Base-by-base conservation (phyloP, 768 basidiomycete species). In the Pleurotus tuoliensis region DNA sequence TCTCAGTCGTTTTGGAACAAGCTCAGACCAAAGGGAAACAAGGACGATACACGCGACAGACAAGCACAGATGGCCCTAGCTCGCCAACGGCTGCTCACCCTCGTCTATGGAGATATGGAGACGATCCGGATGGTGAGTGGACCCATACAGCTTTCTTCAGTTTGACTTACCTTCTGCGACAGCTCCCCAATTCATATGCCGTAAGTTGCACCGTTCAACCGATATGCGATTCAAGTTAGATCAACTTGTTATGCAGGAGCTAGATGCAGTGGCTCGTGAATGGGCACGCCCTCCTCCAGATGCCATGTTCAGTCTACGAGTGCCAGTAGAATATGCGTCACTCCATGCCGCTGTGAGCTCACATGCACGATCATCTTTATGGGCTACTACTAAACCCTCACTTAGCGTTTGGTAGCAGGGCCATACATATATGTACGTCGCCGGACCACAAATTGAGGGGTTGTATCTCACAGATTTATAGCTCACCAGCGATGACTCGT, bases 221-320 rank as follows among this genome's bases (percentile, higher is more conserved):
- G 30, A 7, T 47, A 11, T 5, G 12, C 22, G 38, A 16, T 25
- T 22, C 41, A 43, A 48, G 57, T 16, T 30, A 41, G 57, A 56
- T 54, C 54, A 40, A 66, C 25, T 5, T 20, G 58, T 46, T 11
- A 38, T 55, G 15, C 56, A 94, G 92, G 92, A 94, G 71, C 82
- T 92, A 20, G 89, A 91, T 62, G 81, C 79, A 24, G 79, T 88
- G 47, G 92, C 90, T 9, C 78, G 88, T 65, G 89, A 92, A 56
- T 94, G 92, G 92, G 83, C 86, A 22, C 92, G 90, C 64, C 90
- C 91, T 11, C 90, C 92, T 13, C 88, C 90, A 53, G 89, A 88
- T 67, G 87, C 82, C 40, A 70, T 79, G 45, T 90, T 93, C 74
- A 78, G 79, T 59, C 73, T 94, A 56, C 88, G 92, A 22, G 83